Evolutionary conservation across 768 basidiomycete species (phyloP), one percentile per base, ranked within the genome.

Genomic region (Tricholoma sp.): DNA sequence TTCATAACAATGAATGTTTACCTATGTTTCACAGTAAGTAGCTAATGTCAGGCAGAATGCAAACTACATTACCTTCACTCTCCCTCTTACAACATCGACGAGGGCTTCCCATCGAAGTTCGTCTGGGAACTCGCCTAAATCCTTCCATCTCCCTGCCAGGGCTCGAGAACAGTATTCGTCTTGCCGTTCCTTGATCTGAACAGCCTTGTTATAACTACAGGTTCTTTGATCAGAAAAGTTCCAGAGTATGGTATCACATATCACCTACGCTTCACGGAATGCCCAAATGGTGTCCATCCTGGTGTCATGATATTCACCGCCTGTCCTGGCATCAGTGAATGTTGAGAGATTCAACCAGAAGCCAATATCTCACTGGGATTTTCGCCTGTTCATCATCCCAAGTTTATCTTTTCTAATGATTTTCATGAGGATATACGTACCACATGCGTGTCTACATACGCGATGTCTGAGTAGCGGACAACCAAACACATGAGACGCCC

Each of bases 31-130:
- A 50, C 7, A 21, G 19, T 54, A 39, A 24, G 8, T 41, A 12
- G n/a, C 37, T 14, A n/a, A n/a, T 39, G 37, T 43, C 32, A 31
- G 12, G 39, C 14, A 22, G 41, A 21, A 54, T 37, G 3, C 5
- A 24, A 3, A 32, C 10, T 7, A 6, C 3, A 22, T 10, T 58
- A 86, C 87, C 76, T 88, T 92, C 49, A 90, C 88, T 55, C 81
- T 79, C 12, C 91, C 91, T 61, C 91, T 75, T 6, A 93, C 69
- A 1, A 91, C 87, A 64, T 91, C 89, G 0, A 88, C 85, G 19
- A 91, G 72, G 1, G 87, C 80, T 64, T 91, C 89, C 89, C 88
- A 90, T 64, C 89, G 81, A 14, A 91, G 74, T 47, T 81, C 81
- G 47, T 89, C 80, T 0, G 89, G 89, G 66, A 87, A 88, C 27